Base-by-base conservation (phyloP, 306 rosid species). In the Benincasa hispida region DNA sequence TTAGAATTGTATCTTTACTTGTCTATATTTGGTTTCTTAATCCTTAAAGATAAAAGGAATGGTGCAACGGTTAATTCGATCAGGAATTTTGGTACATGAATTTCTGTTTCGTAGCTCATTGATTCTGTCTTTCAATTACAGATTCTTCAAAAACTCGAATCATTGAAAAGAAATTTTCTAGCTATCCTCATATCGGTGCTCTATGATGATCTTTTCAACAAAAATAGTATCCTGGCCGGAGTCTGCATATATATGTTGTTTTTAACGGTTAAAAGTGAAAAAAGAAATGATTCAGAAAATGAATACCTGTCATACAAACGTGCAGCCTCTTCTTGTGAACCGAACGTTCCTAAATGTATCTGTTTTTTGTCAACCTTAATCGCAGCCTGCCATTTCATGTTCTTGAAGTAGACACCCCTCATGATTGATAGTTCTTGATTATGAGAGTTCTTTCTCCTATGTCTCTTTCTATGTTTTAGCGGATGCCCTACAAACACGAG, bases 351-450 rank as follows among this genome's bases (percentile, higher is more conserved):
- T 66, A 94, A 84, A 83, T 94, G 98, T 63, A 94, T 94, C 87
- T 91, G 98, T 86, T 91, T 94, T 88, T 94, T 94, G 85, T 91
- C 97, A 22, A 94, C 98, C 79, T 94, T 94, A 41, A 94, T 94
- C 6, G 98, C 97, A 24, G 98, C 97, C 61, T 94, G 97, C 98
- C 98, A 94, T 83, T 91, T 94, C 97, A 94, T 90, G 80, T 94
- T 91, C 69, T 90, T 94, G 82, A 87, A 94, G 80, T 94, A 91
- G 60, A 94, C 98, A 25, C 97, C 97, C 82, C 97, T 91, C 97
- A 90, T 91, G 48, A 85, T 35, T 77, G 91, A 89, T 3, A 85
- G 82, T 70, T 94, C 97, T 84, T 90, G 93, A 82, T 89, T 89
- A 51, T 85, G 97, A 65, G 81, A 72, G 79, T 86, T 76, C 86